Conservation (phyloP, 1,284 basidiomycete genomes). For the Tetrapyrgos nigripes region DNA sequence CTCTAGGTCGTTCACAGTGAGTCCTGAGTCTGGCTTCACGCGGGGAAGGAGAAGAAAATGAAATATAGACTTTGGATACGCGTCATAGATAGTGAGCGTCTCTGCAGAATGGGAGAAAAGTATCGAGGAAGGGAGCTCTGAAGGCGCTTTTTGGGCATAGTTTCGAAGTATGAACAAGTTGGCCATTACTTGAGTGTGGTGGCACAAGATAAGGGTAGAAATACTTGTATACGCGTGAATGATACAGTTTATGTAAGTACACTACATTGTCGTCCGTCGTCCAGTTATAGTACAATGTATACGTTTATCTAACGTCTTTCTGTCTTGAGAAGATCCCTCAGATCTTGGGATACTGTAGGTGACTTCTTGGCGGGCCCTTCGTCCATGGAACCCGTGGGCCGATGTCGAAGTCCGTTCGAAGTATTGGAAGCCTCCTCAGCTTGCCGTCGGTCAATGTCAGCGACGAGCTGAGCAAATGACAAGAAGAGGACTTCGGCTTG, state of each 20-base stretch:
- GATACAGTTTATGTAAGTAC: background rate
- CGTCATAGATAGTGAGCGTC: constrained; percentile 83
- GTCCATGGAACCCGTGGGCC: constrained; percentile 18
- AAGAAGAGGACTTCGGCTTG: constrained; percentile 95
- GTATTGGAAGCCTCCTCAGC: constrained; percentile 50
- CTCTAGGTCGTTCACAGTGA: constrained; percentile 50
- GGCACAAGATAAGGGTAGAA: background rate
- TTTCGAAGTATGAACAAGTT: constrained; percentile 61
- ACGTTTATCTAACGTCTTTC: constrained; percentile 36
- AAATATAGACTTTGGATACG: constrained; percentile 85
- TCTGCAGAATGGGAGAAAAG: constrained; percentile 66
- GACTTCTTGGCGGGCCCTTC: constrained; percentile 28
- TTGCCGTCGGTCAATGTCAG: constrained; percentile 83
- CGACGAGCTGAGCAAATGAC: constrained; percentile 84
- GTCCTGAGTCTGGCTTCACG: constrained; percentile 33
- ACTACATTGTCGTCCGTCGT: too few relatives aligned
- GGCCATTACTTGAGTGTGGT: constrained; percentile 38
- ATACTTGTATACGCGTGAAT: constrained; percentile 2
- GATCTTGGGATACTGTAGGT: constrained; percentile 59
- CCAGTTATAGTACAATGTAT: background rate
- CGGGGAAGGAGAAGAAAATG: constrained; percentile 86
- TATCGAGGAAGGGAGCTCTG: constrained; percentile 61
- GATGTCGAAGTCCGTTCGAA: constrained; percentile 34
- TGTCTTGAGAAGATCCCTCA: constrained; percentile 57
- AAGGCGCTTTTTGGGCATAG: constrained; percentile 65